phyloP scores from a whole-genome alignment of 148 eudicot genomes.

The Rhododendron vialii region DNA sequence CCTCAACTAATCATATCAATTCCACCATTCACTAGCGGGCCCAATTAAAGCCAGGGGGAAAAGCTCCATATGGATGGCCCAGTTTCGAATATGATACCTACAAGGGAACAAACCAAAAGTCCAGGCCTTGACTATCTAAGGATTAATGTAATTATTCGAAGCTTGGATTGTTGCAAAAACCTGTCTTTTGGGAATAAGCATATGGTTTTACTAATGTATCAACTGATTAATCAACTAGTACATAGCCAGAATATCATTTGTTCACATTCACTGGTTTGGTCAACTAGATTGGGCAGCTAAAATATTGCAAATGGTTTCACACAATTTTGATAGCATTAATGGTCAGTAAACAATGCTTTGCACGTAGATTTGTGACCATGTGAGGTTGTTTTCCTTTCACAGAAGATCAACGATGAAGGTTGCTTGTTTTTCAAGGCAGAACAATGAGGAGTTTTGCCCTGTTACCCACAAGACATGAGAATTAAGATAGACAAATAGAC shows the following conservation, averaged over 20 bases:
- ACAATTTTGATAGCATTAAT: neutral
- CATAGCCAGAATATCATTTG: neutral
- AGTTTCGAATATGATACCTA: neutral
- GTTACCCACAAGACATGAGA: neutral
- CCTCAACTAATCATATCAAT: too few relatives aligned
- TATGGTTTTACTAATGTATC: neutral
- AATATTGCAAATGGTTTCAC: neutral
- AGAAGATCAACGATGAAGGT: neutral
- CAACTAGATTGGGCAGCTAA: neutral
- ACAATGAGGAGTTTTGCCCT: neutral
- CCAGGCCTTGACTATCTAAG: neutral
- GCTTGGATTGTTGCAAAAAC: neutral
- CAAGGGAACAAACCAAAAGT: neutral
- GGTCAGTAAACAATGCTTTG: neutral
- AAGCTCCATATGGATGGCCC: neutral
- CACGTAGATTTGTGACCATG: neutral
- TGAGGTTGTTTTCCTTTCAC: neutral
- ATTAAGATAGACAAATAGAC: neutral
- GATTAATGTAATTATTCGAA: neutral
- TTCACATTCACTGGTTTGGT: neutral
- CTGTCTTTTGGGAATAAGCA: neutral
- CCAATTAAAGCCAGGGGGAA: too few relatives aligned
- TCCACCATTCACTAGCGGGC: too few relatives aligned
- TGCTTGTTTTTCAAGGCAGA: neutral
- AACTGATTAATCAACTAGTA: neutral